These are phyloP conservation scores for Monosporozyma unispora DNA, from an alignment of 805 yeast species.

Conservation along the genomic window DNA sequence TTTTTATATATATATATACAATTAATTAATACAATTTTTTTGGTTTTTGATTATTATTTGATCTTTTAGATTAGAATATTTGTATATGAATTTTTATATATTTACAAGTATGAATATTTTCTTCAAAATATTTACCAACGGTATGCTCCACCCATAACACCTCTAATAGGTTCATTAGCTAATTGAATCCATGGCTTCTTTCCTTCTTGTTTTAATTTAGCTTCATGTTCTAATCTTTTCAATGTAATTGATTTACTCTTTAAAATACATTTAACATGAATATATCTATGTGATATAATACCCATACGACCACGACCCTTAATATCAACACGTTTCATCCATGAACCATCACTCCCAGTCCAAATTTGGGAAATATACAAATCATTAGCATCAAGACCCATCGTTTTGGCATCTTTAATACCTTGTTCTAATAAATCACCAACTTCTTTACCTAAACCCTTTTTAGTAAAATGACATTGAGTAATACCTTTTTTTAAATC, in stretches of 20 bases:
- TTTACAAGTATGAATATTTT: background rate
- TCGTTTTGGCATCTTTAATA: constrained; percentile 52
- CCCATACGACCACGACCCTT: constrained; percentile 92
- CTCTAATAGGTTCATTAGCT: constrained; percentile 39
- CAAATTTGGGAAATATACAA: constrained; percentile 74
- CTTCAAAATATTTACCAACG: constrained; percentile 37
- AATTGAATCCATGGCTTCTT: constrained; percentile 47
- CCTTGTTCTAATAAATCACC: constrained; percentile 69
- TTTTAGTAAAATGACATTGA: constrained; percentile 81
- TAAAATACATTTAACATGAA: constrained; percentile 73
- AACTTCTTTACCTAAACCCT: constrained; percentile 70
- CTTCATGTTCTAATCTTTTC: constrained; percentile 52
- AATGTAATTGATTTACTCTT: constrained; percentile 54
- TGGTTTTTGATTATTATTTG: background rate
- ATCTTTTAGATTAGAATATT: background rate
- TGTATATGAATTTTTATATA: background rate
- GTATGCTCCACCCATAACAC: constrained; percentile 42
- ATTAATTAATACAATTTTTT: background rate
- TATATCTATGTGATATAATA: constrained; percentile 60
- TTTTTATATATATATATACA: background rate
- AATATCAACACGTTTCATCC: constrained; percentile 61
- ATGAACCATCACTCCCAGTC: constrained; percentile 83
- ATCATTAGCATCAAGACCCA: constrained; percentile 51
- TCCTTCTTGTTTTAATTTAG: constrained; percentile 36
- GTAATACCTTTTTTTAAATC: constrained; percentile 74